Percentiles rank a stretch among this genome's conserved stretches.
Evolutionary conservation across 768 basidiomycete genomes (phyloP).

Genomic region (Hydnum rufescens): DNA sequence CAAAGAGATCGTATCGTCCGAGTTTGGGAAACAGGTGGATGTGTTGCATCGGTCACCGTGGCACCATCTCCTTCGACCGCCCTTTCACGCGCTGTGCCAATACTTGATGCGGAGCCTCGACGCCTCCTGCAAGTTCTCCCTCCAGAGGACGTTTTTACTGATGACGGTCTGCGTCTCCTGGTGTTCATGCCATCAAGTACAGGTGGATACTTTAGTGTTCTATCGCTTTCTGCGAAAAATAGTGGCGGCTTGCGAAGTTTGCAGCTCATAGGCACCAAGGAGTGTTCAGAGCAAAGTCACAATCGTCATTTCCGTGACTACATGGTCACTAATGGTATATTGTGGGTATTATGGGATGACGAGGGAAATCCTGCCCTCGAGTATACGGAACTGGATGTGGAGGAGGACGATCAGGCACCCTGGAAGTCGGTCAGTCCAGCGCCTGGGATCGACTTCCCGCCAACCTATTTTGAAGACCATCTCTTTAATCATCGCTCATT

Average conservation of each 20-base stretch:
- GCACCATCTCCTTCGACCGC: neutral
- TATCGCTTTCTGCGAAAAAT: constrained; percentile 18
- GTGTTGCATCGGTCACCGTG: constrained; percentile 4
- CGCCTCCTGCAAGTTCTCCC: constrained; percentile 43
- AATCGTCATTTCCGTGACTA: constrained; percentile 68
- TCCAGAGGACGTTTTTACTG: constrained; percentile 9
- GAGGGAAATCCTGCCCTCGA: constrained; percentile 59
- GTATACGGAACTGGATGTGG: constrained; percentile 28
- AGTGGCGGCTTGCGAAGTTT: constrained; percentile 14
- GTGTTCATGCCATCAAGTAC: constrained; percentile 54
- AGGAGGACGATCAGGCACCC: constrained; percentile 15
- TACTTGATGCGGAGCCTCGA: constrained; percentile 41
- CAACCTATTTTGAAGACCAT: constrained; percentile 71
- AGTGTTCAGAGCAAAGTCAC: constrained; percentile 37
- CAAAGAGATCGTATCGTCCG: constrained; percentile 73
- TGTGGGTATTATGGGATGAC: constrained; percentile 64
- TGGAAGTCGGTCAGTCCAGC: constrained; percentile 9
- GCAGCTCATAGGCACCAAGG: constrained; percentile 28
- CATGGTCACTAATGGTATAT: constrained; percentile 28
- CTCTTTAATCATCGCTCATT: constrained; percentile 41
- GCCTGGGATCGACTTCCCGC: constrained; percentile 25
- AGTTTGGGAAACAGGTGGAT: constrained; percentile 39
- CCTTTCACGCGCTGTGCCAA: constrained; percentile 32
- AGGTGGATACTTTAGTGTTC: constrained; percentile 65
- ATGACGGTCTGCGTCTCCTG: constrained; percentile 36